Conservation (phyloP, 2,329 filamentous ascomycete genomes). For the Aureobasidium namibiae region DNA sequence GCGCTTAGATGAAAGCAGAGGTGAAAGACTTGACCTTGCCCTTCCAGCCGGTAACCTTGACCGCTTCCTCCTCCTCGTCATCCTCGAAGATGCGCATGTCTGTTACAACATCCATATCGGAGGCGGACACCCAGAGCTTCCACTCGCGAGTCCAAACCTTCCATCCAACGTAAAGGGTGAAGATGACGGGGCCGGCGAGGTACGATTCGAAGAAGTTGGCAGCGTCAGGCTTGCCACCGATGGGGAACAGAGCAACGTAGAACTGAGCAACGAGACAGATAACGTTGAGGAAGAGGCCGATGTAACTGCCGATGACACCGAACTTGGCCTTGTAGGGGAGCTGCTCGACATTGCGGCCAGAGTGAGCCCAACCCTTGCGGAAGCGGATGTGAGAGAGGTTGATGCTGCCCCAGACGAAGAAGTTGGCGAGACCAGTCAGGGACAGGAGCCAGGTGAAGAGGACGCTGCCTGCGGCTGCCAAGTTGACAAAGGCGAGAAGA, state of each 20-base stretch:
- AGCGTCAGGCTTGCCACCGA: constrained; percentile 13
- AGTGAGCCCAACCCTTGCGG: constrained; percentile 60
- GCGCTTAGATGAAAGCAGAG: constrained; percentile 5
- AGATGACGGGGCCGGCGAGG: constrained; percentile 18
- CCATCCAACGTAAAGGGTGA: constrained; percentile 18
- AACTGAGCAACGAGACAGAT: constrained; percentile 44
- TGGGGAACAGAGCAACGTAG: constrained; percentile 16
- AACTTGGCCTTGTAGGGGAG: constrained; percentile 52
- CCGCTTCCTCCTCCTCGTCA: background rate
- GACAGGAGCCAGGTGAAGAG: constrained; percentile 72
- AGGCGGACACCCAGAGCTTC: constrained; percentile 14
- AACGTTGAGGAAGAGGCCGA: constrained; percentile 49
- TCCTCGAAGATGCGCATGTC: constrained; percentile 13
- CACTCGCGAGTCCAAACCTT: constrained; percentile 18
- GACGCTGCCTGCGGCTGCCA: constrained; percentile 50
- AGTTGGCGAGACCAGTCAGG: constrained; percentile 59
- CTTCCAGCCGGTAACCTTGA: background rate
- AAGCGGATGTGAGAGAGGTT: constrained; percentile 85
- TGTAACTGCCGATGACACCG: constrained; percentile 53
- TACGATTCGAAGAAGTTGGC: constrained; percentile 19
- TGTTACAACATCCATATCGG: constrained; percentile 19
- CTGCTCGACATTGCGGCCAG: constrained; percentile 55
- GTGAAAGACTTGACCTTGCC: background rate
- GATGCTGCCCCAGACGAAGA: constrained; percentile 75
- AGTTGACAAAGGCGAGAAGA: constrained; percentile 61